Evolutionary conservation across 2,329 filamentous ascomycete species (phyloP).

Genomic region (Chaetomiaceae sp.): DNA sequence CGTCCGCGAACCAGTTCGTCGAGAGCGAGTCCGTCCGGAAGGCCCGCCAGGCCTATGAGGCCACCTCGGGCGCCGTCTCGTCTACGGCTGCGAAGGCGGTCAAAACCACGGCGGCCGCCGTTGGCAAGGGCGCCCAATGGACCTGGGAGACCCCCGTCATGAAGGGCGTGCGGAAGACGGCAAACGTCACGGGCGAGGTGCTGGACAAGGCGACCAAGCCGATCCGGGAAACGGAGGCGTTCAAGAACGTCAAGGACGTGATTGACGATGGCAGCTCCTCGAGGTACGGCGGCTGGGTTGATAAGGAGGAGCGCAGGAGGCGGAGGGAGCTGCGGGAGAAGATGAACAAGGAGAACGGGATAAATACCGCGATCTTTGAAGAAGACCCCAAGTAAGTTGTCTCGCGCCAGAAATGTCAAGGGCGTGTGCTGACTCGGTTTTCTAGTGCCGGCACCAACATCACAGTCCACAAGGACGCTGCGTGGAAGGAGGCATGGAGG

Average conservation of each 20-base stretch:
- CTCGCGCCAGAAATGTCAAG: background rate
- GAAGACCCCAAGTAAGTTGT: conserved; percentile 80
- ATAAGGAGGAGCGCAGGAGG: conserved; percentile 88
- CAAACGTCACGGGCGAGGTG: conserved; percentile 77
- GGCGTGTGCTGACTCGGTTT: conserved; percentile 6
- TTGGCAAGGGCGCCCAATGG: conserved; percentile 90
- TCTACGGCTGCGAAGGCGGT: conserved; percentile 74
- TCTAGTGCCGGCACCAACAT: conserved; percentile 85
- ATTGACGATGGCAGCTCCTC: conserved; percentile 97
- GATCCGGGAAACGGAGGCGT: conserved; percentile 89
- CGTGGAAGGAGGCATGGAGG: conserved; percentile 98
- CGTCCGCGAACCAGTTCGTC: conserved; percentile 82
- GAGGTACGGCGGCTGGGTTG: conserved; percentile 91
- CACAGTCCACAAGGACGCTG: conserved; percentile 92
- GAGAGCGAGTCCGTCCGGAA: conserved; percentile 88
- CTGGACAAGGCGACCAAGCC: conserved; percentile 94
- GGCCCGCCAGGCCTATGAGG: conserved; percentile 80
- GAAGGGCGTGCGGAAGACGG: conserved; percentile 83
- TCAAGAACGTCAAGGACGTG: conserved; percentile 88
- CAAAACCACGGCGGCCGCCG: conserved; percentile 77
- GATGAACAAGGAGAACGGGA: conserved; percentile 48
- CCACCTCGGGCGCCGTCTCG: conserved; percentile 77
- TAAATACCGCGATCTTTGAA: conserved; percentile 57
- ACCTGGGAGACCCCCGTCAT: conserved; percentile 95
- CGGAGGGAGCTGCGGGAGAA: conserved; percentile 71